Evolutionary conservation across 2,329 filamentous ascomycete genomes (phyloP), one percentile per base, ranked within the genome.

Genomic region (Neonectria magnoliae): DNA sequence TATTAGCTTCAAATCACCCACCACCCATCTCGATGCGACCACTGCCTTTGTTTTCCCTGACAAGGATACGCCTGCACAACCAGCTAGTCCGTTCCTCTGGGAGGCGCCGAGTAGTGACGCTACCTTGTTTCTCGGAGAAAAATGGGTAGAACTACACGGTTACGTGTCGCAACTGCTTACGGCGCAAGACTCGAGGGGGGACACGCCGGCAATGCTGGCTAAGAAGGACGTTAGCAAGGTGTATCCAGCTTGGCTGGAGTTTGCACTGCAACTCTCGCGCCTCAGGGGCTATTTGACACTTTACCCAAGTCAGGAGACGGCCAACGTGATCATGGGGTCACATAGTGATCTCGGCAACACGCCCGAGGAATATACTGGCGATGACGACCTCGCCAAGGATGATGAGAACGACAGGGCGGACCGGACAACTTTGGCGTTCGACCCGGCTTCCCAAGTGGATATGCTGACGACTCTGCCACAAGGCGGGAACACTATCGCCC

Each of bases 81-180:
- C 29, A 72, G 77, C 5, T 54, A 85, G 87, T 0, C 84, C 91
- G 0, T 97, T 97, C 73, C 82, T 97, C 9, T 97, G 94, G 90
- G 92, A 97, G 78, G 88, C 90, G 2, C 94, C 95, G 5, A 92
- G 90, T 68, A 93, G 91, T 74, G 91, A 96, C 68, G 94, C 95
- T 1, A 88, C 90, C 11, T 83, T 99, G 10, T 91, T 95, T 76
- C 89, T 96, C 60, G 94, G 94, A 47, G 88, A 93, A 52, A 94
- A 91, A 74, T 99, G 96, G 96, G 81, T 87, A 13, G 93, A 97
- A 71, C 85, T 97, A 10, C 94, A 98, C 76, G 87, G 89, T 11
- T 96, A 97, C 71, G 85, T 97, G 2, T 87, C 91, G 11, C 85
- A 87, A 52, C 83, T 90, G 7, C 80, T 94, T 16, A 80, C 83